phyloP scores from a whole-genome alignment of 108 stramenopile species.

The Skeletonema menzelii region DNA sequence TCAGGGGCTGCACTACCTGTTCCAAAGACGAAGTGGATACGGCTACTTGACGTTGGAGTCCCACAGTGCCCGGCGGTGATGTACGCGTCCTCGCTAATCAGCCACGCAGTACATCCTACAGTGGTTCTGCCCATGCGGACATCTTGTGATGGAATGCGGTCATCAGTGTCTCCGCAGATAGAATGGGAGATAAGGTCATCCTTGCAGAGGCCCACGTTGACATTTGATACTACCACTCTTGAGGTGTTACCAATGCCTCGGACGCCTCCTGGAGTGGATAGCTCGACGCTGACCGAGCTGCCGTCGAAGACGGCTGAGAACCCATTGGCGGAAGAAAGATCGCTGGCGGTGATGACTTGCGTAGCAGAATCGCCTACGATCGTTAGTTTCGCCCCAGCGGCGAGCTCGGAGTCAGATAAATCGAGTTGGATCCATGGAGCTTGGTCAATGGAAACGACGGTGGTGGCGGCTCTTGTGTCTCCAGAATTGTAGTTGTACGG shows the following conservation, averaged over 20 bases:
- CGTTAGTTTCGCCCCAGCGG: not conserved
- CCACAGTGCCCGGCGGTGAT: conserved; percentile 7
- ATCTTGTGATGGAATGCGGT: conserved; percentile 6
- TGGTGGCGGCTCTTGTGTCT: not conserved
- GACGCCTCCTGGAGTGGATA: not conserved
- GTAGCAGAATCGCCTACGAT: not conserved
- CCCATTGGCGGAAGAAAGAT: not conserved
- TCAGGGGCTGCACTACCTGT: conserved; percentile 4
- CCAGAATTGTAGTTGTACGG: not conserved
- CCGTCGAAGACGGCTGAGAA: conserved; percentile 2
- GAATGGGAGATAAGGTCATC: not conserved
- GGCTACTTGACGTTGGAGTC: not conserved
- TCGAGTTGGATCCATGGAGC: conserved; percentile 9
- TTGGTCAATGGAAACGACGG: conserved; percentile 1
- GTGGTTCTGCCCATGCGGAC: not conserved
- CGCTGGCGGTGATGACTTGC: not conserved
- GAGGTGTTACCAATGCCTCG: not conserved
- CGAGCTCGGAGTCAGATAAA: not conserved
- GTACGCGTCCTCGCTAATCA: not conserved
- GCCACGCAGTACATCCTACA: conserved; percentile 8
- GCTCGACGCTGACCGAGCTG: not conserved
- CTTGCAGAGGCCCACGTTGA: not conserved
- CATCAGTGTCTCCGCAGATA: not conserved
- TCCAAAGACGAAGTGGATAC: too few species aligned
- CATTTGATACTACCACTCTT: not conserved